Evolutionary conservation across 2,329 filamentous ascomycete genomes (phyloP), one percentile per base, ranked within the genome.

Genomic region (Dactylellina leptospora): DNA sequence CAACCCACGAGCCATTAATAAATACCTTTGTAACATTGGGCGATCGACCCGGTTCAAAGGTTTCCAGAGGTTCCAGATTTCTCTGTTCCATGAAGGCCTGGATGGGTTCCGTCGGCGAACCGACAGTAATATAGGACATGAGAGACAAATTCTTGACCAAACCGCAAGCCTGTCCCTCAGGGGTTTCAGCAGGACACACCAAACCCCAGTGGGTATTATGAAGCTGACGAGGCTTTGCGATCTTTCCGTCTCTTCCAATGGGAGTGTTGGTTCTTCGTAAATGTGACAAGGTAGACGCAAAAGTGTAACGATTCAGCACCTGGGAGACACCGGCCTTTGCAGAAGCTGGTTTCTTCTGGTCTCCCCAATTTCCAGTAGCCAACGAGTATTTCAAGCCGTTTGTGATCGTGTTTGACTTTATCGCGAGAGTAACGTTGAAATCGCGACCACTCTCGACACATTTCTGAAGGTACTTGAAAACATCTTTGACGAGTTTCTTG

Each of bases 181-280:
- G 95, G 13, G 95, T 99, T 80, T 99, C 95, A 27, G 95, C 93
- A 27, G 95, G 95, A 80, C 95, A 99, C 16, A 99, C 93, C 77
- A 97, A 83, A 74, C 95, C 95, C 95, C 95, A 99, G 79, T 99
- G 95, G 4, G 93, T 97, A 81, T 97, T 97, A 84, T 99, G 95
- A 74, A 99, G 85, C 82, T 99, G 96, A 71, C 95, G 90, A 38
- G 95, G 95, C 81, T 99, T 99, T 40, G 96, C 96, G 76, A 99
- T 90, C 81, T 99, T 99, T 76, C 95, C 96, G 81, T 99, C 96
- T 82, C 96, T 88, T 73, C 96, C 95, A 74, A 99, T 96, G 0
- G 95, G 95, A 0, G 96, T 99, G 80, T 99, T 99, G 58, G 96
- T 99, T 78, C 95, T 89, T 77, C 96, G 89, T 81, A 99, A 85